phyloP scores from a whole-genome alignment of 1,284 basidiomycete species.

The Ustilago trichophora region DNA sequence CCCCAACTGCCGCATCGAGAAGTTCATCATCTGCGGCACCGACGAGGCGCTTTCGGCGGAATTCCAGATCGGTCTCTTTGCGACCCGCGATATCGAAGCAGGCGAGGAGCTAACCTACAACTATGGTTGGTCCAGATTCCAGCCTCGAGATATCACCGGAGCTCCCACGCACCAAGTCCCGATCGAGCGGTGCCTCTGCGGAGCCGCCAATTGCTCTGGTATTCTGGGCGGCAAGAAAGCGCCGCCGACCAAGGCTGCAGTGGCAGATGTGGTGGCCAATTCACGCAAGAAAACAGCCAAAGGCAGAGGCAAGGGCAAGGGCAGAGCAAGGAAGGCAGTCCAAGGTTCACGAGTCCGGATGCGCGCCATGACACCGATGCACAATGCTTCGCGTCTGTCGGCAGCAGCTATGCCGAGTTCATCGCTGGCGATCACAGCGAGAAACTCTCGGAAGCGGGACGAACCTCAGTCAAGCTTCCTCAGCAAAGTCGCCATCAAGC shows the following conservation, averaged over 20 bases:
- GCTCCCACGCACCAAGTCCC: conserved; percentile 25
- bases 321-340: conserved; percentile 6
- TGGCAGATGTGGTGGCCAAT: conserved; percentile 2
- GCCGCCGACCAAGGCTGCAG: conserved; percentile 6
- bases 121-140: conserved; percentile 60
- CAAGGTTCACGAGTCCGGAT: conserved; percentile 13
- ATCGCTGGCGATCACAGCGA: background rate
- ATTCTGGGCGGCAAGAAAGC: conserved; percentile 56
- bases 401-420: conserved; percentile 23
- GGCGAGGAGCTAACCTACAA: conserved; percentile 64
- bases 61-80: conserved; percentile 62
- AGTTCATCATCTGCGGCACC: conserved; percentile 60
- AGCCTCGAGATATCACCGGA: conserved; percentile 48
- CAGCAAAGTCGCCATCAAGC: conserved; percentile 25
- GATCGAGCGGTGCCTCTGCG: conserved; percentile 49
- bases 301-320: conserved; percentile 25
- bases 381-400: conserved; percentile 17
- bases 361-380: conserved; percentile 22
- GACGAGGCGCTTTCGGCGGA: conserved; percentile 57
- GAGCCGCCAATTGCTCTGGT: conserved; percentile 53
- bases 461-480: conserved; percentile 12
- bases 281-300: conserved; percentile 32
- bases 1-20: conserved; percentile 61
- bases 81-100: conserved; percentile 54
- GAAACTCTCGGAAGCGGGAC: conserved; percentile 6